Base-by-base conservation (phyloP, 2,329 filamentous ascomycete genomes). In the Orbilia brochopaga region DNA sequence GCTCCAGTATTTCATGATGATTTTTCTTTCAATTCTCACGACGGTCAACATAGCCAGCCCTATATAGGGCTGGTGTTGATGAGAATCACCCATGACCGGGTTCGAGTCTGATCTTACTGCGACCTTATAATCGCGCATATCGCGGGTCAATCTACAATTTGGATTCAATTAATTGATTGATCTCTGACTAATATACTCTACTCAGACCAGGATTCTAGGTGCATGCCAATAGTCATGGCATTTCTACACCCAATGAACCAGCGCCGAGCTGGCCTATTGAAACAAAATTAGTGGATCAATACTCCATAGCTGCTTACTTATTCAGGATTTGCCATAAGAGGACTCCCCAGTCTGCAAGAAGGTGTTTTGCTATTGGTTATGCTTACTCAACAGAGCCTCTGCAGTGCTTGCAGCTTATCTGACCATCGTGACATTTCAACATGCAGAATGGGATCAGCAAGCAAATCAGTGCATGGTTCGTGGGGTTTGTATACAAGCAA, bases 61-160 rank as follows among this genome's bases (percentile, higher is more conserved):
- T n/a, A 58, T 51, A 19, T 19, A 4, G 4, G 54, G 48, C 62
- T 74, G 73, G 74, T 67, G 66, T 75, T 77, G 76, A 76, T 77
- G 76, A 77, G 74, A 74, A 72, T 57, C 58, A 67, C 75, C 75
- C 74, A 73, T 77, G 76, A 77, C 76, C 75, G 75, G 76, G 76
- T 73, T 58, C 53, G 74, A 74, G 74, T 74, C 75, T 76, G 75
- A 76, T 63, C 32, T 54, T 30, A 8, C 19, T 48, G n/a, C 21
- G 17, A 5, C 37, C n/a, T 15, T 48, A 19, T 10, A 23, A 23
- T 17, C 6, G 5, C 19, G 4, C n/a, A 19, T 19, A 48, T 48
- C 5, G 17, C 44, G 19, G 4, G 19, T 5, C 21, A 3, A 21
- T 48, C n/a, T 21, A 11, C 44, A 11, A n/a, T n/a, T 5, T 21